Conservation (phyloP, 805 yeast species). For the Sungouiozyma ichnusensis region DNA sequence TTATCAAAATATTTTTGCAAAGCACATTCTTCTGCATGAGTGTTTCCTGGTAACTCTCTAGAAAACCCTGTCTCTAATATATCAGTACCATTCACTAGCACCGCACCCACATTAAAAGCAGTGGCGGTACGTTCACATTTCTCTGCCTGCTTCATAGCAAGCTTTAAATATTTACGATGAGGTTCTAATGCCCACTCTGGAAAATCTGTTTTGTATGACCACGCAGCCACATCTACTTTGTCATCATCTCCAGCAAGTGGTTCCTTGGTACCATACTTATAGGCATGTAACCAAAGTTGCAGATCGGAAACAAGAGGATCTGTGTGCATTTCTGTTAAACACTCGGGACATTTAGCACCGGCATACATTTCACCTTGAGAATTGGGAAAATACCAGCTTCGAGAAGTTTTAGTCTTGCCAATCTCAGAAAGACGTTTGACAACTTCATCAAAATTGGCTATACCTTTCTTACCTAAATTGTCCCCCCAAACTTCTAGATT, state of each 20-base stretch:
- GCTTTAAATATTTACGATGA: conserved; percentile 52
- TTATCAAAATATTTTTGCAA: conserved; percentile 53
- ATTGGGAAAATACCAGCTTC: conserved; percentile 54
- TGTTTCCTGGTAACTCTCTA: conserved; percentile 84
- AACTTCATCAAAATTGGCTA: conserved; percentile 40
- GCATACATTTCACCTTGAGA: conserved; percentile 57
- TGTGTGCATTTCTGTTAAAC: conserved; percentile 61
- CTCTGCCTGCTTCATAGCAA: conserved; percentile 68
- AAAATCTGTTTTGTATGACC: conserved; percentile 65
- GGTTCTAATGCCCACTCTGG: conserved; percentile 74
- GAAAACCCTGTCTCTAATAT: conserved; percentile 76
- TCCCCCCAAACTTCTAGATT: conserved; percentile 77
- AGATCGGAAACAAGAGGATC: conserved; percentile 87
- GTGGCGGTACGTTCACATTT: conserved; percentile 75
- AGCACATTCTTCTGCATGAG: conserved; percentile 96
- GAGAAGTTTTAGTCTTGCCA: conserved; percentile 60
- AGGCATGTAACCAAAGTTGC: conserved; percentile 85
- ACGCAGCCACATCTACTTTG: conserved; percentile 28
- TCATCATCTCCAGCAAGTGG: conserved; percentile 32
- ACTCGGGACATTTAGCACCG: conserved; percentile 49
- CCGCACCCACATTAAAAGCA: conserved; percentile 89
- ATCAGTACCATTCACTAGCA: conserved; percentile 52
- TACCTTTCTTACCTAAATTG: conserved; percentile 50
- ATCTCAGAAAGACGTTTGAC: conserved; percentile 42
- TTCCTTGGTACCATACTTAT: conserved; percentile 40